Percentiles rank a stretch among this genome's conserved stretches.
Evolutionary conservation across 495 filamentous ascomycete genomes (phyloP).

Genomic region (Talaromyces stipitatus): DNA sequence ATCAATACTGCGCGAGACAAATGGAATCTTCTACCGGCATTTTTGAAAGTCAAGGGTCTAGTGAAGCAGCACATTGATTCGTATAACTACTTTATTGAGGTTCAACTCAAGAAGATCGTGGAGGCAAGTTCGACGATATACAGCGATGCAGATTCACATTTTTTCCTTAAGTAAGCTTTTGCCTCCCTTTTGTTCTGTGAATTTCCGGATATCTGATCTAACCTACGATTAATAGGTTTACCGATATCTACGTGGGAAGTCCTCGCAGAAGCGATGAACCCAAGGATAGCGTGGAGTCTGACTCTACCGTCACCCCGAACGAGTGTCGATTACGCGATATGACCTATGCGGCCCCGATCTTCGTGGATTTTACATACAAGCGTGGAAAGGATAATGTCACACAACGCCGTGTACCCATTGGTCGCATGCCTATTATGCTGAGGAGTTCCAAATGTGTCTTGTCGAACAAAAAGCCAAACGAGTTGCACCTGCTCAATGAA

Average conservation of each 20-base stretch:
- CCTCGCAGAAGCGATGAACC: conserved; percentile 69
- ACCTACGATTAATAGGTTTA: conserved; percentile 40
- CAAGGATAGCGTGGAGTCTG: conserved; percentile 45
- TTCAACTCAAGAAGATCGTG: conserved; percentile 93
- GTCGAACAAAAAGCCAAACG: conserved; percentile 63
- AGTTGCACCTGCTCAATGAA: conserved; percentile 85
- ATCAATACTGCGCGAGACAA: conserved; percentile 93
- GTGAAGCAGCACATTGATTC: conserved; percentile 98
- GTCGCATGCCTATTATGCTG: conserved; percentile 92
- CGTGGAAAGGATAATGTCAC: conserved; percentile 64
- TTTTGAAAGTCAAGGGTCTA: conserved; percentile 92
- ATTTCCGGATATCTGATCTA: background rate
- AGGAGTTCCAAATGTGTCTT: conserved; percentile 89
- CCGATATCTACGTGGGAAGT: conserved; percentile 73
- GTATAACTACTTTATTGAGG: conserved; percentile 93
- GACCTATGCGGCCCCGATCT: conserved; percentile 88
- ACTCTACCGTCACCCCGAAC: conserved; percentile 66
- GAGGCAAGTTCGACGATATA: conserved; percentile 74
- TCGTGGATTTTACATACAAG: conserved; percentile 80
- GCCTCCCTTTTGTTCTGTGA: conserved; percentile 2
- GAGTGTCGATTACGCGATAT: conserved; percentile 94
- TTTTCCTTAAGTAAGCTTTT: conserved; percentile 61
- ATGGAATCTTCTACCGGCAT: conserved; percentile 93
- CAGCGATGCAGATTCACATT: conserved; percentile 82
- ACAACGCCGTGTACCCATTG: conserved; percentile 67